Conservation (phyloP, 768 basidiomycete species). For the Suillus americanus region DNA sequence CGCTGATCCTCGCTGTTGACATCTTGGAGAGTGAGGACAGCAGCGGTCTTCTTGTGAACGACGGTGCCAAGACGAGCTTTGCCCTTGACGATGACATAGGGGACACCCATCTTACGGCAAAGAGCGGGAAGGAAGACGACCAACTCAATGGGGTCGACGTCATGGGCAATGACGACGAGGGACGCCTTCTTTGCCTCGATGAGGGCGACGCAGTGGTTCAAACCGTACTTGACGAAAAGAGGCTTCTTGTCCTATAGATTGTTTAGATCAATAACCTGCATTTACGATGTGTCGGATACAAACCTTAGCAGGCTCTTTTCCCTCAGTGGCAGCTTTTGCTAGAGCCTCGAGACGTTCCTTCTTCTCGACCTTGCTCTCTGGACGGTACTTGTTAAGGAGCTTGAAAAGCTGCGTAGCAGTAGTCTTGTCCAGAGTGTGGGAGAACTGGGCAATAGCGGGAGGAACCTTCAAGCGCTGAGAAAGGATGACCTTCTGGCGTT, state of each 20-base stretch:
- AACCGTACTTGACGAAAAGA: conserved; percentile 91
- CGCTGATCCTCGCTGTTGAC: conserved; percentile 93
- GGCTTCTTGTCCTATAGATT: conserved; percentile 85
- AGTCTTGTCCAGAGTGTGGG: conserved; percentile 98
- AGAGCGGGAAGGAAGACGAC: conserved; percentile 98
- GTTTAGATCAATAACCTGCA: not conserved
- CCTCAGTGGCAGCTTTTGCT: conserved; percentile 77
- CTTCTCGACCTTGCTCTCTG: conserved; percentile 96
- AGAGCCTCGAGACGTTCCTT: conserved; percentile 83
- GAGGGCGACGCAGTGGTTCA: conserved; percentile 96
- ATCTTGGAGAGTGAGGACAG: conserved; percentile 88
- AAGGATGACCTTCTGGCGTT: conserved; percentile 98
- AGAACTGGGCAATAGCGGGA: conserved; percentile 96
- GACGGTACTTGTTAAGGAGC: conserved; percentile 95
- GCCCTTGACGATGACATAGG: conserved; percentile 97
- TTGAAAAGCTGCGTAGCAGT: conserved; percentile 98
- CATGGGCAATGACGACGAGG: conserved; percentile 94
- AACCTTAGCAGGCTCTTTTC: conserved; percentile 66
- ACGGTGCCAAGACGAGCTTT: conserved; percentile 98
- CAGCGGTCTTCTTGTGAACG: conserved; percentile 97
- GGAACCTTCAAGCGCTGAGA: conserved; percentile 98
- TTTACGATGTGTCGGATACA: not conserved
- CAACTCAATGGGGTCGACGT: conserved; percentile 99
- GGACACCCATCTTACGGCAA: conserved; percentile 99
- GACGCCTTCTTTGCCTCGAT: conserved; percentile 97